phyloP scores from a whole-genome alignment of 345 rosid genomes.

The Brassica carinata region DNA sequence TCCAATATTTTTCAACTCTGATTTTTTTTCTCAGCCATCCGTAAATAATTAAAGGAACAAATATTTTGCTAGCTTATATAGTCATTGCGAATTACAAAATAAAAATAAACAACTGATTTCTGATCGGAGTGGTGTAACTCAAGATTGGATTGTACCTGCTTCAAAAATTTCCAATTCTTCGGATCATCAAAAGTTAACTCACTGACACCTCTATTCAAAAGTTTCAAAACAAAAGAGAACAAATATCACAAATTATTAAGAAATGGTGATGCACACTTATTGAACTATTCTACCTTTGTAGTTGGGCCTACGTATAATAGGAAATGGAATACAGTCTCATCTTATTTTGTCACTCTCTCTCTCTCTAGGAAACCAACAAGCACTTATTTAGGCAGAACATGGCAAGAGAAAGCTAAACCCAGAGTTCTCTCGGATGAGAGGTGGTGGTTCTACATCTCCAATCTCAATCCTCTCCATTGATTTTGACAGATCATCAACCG shows the following conservation, averaged over 20 bases:
- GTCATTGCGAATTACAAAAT: neutral
- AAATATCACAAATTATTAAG: neutral
- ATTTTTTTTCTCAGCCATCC: neutral
- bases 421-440: conserved; percentile 78
- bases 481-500: conserved; percentile 92
- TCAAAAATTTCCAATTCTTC: neutral
- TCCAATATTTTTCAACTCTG: neutral
- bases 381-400: neutral
- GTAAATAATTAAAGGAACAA: neutral
- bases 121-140: neutral
- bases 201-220: neutral
- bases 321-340: neutral
- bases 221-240: neutral
- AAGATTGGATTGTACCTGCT: neutral
- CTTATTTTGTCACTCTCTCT: neutral
- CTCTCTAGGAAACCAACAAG: neutral
- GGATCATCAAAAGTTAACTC: neutral
- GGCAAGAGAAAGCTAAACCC: conserved; percentile 95
- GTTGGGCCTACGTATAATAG: neutral
- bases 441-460: conserved; percentile 83
- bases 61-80: neutral
- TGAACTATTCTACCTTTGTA: neutral
- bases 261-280: neutral
- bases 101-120: neutral
- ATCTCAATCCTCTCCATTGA: conserved; percentile 93